Evolutionary conservation across 768 basidiomycete species (phyloP).

Genomic region (Agrocybe pediades): DNA sequence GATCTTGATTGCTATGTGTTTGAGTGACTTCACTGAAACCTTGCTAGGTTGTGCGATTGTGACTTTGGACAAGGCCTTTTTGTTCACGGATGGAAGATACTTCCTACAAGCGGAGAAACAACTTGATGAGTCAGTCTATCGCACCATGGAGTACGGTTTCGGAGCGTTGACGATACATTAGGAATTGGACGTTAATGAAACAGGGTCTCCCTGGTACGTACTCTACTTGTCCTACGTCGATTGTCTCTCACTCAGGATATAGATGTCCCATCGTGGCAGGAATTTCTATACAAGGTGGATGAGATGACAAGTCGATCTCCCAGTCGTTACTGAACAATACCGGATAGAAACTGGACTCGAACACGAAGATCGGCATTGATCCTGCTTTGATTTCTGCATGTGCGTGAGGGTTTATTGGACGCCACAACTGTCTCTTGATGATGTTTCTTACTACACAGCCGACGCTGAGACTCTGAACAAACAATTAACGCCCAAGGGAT

Average conservation of each 20-base stretch:
- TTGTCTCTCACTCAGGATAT: not conserved
- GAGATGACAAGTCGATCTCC: not conserved
- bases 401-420: constrained; percentile 11
- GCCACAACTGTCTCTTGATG: not conserved
- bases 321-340: not conserved
- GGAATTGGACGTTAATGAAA: constrained; percentile 94
- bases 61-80: constrained; percentile 65
- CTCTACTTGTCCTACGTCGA: not conserved
- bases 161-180: constrained; percentile 25
- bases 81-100: constrained; percentile 97
- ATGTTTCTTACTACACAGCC: constrained; percentile 31
- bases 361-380: constrained; percentile 80
- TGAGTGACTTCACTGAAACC: not conserved
- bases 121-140: constrained; percentile 65
- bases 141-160: not conserved
- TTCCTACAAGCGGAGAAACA: constrained; percentile 92
- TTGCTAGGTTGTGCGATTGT: constrained; percentile 73
- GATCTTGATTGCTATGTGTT: constrained; percentile 12
- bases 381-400: constrained; percentile 71
- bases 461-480: constrained; percentile 68
- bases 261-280: constrained; percentile 93
- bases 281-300: constrained; percentile 72
- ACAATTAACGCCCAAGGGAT: constrained; percentile 53
- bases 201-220: constrained; percentile 76
- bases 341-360: constrained; percentile 57